Evolutionary conservation across 192 early-diverging fungal genomes (phyloP).

Genomic region (Backusella parvicylindrica): DNA sequence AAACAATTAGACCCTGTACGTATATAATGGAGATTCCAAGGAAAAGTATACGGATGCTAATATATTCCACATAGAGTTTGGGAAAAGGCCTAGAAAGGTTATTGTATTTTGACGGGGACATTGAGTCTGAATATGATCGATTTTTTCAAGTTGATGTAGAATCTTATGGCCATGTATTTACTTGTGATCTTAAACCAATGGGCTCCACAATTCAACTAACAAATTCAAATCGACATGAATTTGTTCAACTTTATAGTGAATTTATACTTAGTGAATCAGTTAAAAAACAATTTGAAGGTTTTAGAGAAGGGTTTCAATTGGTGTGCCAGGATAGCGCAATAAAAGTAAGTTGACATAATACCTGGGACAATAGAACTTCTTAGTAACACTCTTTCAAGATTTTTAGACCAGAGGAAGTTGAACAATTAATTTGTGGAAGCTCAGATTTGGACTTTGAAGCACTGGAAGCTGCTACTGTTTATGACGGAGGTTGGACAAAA

Average conservation of each 20-base stretch:
- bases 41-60: neutral
- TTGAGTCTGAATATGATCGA: constrained; percentile 72
- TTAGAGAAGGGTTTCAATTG: constrained; percentile 74
- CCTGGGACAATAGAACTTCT: neutral
- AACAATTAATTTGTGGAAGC: constrained; percentile 84
- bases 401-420: constrained; percentile 87
- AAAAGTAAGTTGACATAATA: constrained; percentile 38
- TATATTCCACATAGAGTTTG: constrained; percentile 44
- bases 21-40: neutral
- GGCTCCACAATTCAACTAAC: constrained; percentile 66
- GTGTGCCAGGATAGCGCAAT: constrained; percentile 66
- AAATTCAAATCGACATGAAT: constrained; percentile 73
- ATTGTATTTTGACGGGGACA: constrained; percentile 61
- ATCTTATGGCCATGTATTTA: constrained; percentile 54
- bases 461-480: constrained; percentile 72
- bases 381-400: constrained; percentile 37
- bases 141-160: constrained; percentile 81
- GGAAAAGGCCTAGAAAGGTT: constrained; percentile 75
- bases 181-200: constrained; percentile 63
- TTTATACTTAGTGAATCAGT: constrained; percentile 73
- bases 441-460: constrained; percentile 81
- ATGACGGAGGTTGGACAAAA: constrained; percentile 79
- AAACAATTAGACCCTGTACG: constrained; percentile 68
- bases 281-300: constrained; percentile 70
- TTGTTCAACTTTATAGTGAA: constrained; percentile 77